phyloP scores from a whole-genome alignment of 371 early-diverging fungal genomes.

The Rhizopus sp. region DNA sequence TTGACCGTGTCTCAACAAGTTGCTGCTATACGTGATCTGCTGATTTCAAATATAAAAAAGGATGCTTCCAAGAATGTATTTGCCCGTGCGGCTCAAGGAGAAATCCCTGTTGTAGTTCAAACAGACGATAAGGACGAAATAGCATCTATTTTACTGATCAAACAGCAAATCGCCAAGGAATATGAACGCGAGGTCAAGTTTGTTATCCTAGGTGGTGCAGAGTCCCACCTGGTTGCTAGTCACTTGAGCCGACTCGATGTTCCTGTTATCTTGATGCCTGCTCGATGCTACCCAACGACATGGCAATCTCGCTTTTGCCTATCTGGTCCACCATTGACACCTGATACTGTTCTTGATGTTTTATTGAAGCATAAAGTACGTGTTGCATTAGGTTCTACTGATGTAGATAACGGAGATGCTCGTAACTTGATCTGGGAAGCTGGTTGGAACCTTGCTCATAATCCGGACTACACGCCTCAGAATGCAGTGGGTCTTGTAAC shows the following conservation, averaged over 20 bases:
- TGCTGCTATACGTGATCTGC: constrained; percentile 55
- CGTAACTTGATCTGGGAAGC: constrained; percentile 80
- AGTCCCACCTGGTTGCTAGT: constrained; percentile 70
- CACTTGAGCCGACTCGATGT: constrained; percentile 55
- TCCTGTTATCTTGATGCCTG: constrained; percentile 69
- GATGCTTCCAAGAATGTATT: constrained; percentile 35
- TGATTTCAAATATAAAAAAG: constrained; percentile 33
- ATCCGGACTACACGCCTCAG: constrained; percentile 34
- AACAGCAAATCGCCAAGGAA: constrained; percentile 33
- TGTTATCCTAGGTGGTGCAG: constrained; percentile 70
- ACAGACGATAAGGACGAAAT: constrained; percentile 75
- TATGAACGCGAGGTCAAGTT: constrained; percentile 35
- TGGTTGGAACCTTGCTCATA: constrained; percentile 52
- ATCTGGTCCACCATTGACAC: constrained; percentile 57
- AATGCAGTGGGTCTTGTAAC: constrained; percentile 75
- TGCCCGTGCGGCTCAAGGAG: constrained; percentile 58
- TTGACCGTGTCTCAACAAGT: constrained; percentile 69
- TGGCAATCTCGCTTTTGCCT: constrained; percentile 71
- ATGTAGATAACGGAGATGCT: constrained; percentile 61
- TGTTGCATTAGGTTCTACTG: constrained; percentile 61
- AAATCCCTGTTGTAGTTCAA: constrained; percentile 65
- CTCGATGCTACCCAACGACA: constrained; percentile 63
- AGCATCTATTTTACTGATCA: constrained; percentile 57
- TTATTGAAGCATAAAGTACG: constrained; percentile 62
- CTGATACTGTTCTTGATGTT: constrained; percentile 57